A percentile compares a stretch with the other conserved stretches of the same genome.
phyloP scores from a whole-genome alignment of 805 yeast species.

The Starmerella geochares region DNA sequence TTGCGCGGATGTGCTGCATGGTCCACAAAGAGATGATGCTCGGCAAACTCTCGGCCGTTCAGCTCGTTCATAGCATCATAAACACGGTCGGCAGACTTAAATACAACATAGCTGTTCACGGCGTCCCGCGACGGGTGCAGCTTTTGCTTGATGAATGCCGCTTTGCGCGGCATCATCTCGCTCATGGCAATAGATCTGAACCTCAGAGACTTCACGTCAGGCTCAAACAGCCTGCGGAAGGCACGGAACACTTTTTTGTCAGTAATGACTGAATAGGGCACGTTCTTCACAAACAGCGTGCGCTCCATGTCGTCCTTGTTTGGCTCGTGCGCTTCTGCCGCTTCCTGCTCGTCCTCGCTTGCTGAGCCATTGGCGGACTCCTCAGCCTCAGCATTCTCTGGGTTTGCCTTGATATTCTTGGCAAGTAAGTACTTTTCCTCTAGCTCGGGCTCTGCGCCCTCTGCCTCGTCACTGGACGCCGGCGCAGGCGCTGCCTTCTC shows the following conservation, averaged over 20 bases:
- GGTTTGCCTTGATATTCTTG: background rate
- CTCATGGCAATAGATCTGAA: slow-evolving; percentile 87
- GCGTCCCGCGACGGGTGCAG: slow-evolving; percentile 69
- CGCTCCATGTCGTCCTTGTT: slow-evolving; percentile 67
- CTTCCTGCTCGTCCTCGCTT: slow-evolving; percentile 19
- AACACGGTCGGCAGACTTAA: slow-evolving; percentile 39
- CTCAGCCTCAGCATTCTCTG: background rate
- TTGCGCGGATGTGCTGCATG: slow-evolving; percentile 85
- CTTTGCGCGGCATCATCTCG: slow-evolving; percentile 81
- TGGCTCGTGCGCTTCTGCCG: slow-evolving; percentile 15
- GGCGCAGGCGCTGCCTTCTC: background rate
- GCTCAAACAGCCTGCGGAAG: slow-evolving; percentile 53
- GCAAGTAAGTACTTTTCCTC: background rate
- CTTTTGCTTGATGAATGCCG: slow-evolving; percentile 73
- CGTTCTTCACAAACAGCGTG: slow-evolving; percentile 86
- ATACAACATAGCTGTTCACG: slow-evolving; percentile 82
- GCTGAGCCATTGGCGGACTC: slow-evolving; percentile 13
- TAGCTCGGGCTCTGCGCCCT: background rate
- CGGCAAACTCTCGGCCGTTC: slow-evolving; percentile 59
- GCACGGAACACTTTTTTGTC: slow-evolving; percentile 50
- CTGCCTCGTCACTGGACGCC: background rate
- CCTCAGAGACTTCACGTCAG: slow-evolving; percentile 46
- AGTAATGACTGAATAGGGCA: slow-evolving; percentile 54
- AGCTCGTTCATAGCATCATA: slow-evolving; percentile 36
- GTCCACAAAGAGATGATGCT: slow-evolving; percentile 79